Percentiles rank a stretch among this genome's conserved stretches.
These are phyloP conservation scores for Yarrowia yakushimensis DNA, from an alignment of 805 yeast species.

Conservation along the genomic window DNA sequence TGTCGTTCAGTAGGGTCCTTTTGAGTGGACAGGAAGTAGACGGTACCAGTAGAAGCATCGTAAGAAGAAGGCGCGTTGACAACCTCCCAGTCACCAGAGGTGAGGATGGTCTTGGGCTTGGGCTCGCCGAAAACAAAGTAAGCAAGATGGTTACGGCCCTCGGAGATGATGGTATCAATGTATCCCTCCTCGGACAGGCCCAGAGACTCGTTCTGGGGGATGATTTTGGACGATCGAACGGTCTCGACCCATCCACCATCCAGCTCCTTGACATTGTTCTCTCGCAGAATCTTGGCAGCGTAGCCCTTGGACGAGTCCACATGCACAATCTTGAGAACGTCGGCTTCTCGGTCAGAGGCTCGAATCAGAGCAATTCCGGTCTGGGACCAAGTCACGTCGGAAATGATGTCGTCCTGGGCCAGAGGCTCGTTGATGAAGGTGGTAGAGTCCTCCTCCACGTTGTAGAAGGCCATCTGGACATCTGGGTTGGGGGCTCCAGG, in stretches of 20 bases:
- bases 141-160: slow-evolving; percentile 71
- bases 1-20: slow-evolving; percentile 82
- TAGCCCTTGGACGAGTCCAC: slow-evolving; percentile 43
- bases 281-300: slow-evolving; percentile 27
- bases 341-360: slow-evolving; percentile 64
- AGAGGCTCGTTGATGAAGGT: slow-evolving; percentile 29
- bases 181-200: slow-evolving; percentile 62
- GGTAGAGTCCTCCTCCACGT: slow-evolving; percentile 28
- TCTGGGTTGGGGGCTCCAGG: slow-evolving; percentile 75
- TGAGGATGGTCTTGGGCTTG: slow-evolving; percentile 52
- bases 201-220: slow-evolving; percentile 48
- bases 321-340: slow-evolving; percentile 54
- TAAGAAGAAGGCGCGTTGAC: slow-evolving; percentile 60
- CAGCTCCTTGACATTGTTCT: slow-evolving; percentile 40
- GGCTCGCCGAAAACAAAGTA: slow-evolving; percentile 69
- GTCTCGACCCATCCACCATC: slow-evolving; percentile 77
- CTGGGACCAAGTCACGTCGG: slow-evolving; percentile 73
- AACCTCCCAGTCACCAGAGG: slow-evolving; percentile 89
- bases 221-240: slow-evolving; percentile 55
- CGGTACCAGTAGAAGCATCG: slow-evolving; percentile 46
- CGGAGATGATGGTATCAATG: slow-evolving; percentile 57
- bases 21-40: slow-evolving; percentile 70
- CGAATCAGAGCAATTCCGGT: slow-evolving; percentile 50
- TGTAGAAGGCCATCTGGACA: slow-evolving; percentile 49
- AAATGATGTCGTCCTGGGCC: slow-evolving; percentile 46